Percentiles rank a stretch among this genome's conserved stretches.
phyloP scores from a whole-genome alignment of 805 yeast species.

The Kockiozyma suomiensis region DNA sequence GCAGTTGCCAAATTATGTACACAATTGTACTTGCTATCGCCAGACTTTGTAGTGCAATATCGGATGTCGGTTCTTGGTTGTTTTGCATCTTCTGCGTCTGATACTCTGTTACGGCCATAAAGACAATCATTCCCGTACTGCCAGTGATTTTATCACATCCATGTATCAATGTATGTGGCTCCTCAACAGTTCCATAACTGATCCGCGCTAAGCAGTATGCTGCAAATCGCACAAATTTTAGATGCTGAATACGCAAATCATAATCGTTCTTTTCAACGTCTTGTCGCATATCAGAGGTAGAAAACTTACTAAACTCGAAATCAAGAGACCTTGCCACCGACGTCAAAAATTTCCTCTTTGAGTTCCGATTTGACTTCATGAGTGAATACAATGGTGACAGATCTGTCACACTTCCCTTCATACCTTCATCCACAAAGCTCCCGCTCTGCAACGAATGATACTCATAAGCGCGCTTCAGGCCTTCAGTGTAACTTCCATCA shows the following conservation, averaged over 20 bases:
- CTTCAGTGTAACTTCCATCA: conserved; percentile 65
- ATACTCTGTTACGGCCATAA: conserved; percentile 19
- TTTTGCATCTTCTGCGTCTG: not conserved
- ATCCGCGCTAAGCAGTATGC: conserved; percentile 48
- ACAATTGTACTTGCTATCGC: conserved; percentile 19
- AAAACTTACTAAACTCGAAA: conserved; percentile 23
- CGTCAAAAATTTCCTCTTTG: conserved; percentile 49
- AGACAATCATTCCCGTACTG: conserved; percentile 44
- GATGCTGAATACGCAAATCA: conserved; percentile 32
- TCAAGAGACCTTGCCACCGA: conserved; percentile 14
- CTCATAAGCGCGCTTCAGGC: conserved; percentile 56
- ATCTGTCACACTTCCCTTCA: conserved; percentile 40
- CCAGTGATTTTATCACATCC: conserved; percentile 51
- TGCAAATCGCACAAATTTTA: conserved; percentile 44
- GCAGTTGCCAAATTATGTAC: conserved; percentile 16
- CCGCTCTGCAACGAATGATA: conserved; percentile 43
- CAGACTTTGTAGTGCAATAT: conserved; percentile 1
- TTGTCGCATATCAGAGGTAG: conserved; percentile 43
- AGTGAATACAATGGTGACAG: conserved; percentile 50
- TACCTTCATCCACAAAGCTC: not conserved
- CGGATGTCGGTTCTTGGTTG: not conserved
- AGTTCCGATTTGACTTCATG: conserved; percentile 46
- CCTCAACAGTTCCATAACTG: conserved; percentile 53
- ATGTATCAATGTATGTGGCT: conserved; percentile 50
- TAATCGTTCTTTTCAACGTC: conserved; percentile 37